Evolutionary conservation across 2,329 filamentous ascomycete species (phyloP).

Genomic region (Balansia obtecta): DNA sequence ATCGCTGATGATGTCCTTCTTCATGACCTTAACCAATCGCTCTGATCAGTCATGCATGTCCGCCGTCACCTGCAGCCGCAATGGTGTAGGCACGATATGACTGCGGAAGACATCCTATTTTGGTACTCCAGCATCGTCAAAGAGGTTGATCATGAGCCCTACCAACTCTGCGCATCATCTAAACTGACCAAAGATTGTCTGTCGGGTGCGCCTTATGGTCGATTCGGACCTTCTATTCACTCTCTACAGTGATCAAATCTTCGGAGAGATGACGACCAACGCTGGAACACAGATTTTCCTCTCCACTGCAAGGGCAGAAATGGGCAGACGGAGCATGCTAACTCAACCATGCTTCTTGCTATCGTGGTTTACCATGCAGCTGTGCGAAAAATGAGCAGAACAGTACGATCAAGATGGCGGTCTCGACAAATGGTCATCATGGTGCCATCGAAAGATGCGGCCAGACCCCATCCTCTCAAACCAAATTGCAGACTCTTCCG

Average conservation of each 20-base stretch:
- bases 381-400: constrained; percentile 9
- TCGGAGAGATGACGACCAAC: constrained; percentile 7
- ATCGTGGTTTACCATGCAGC: constrained; percentile 11
- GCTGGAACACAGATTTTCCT: constrained; percentile 17
- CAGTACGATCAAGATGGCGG: constrained; percentile 11
- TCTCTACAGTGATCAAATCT: no score
- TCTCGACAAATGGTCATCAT: constrained; percentile 5
- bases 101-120: constrained; percentile 30
- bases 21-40: not conserved
- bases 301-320: constrained; percentile 10
- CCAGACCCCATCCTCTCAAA: constrained; percentile 9
- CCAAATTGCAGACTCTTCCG: constrained; percentile 19
- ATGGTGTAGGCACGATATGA: constrained; percentile 31
- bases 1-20: no score
- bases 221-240: no score
- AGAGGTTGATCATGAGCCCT: constrained; percentile 21
- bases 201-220: constrained; percentile 20
- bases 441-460: constrained; percentile 11
- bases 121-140: constrained; percentile 35
- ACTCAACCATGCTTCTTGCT: constrained; percentile 8
- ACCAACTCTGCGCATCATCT: constrained; percentile 28
- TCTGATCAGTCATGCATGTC: not conserved
- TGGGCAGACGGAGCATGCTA: no score
- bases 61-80: constrained; percentile 18
- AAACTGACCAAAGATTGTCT: constrained; percentile 34